These are phyloP conservation scores for Entophlyctis helioformis DNA, from an alignment of 192 early-diverging fungal genomes.

Conservation along the genomic window DNA sequence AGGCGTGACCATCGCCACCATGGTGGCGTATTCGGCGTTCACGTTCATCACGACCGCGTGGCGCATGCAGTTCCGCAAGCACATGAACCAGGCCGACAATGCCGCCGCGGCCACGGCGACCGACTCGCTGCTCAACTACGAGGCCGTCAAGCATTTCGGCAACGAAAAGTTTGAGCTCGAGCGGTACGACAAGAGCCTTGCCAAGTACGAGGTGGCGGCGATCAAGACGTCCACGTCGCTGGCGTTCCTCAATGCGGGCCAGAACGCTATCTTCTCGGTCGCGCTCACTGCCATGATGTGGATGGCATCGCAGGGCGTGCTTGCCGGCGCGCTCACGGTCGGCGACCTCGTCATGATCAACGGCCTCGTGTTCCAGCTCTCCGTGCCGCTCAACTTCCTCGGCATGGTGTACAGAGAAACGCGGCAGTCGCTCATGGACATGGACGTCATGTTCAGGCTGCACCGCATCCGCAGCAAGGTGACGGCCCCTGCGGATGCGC, in stretches of 20 bases:
- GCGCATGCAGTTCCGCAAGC: slow-evolving; percentile 59
- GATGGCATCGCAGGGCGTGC: slow-evolving; percentile 82
- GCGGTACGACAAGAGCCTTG: slow-evolving; percentile 77
- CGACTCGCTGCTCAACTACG: slow-evolving; percentile 94
- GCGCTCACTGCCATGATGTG: slow-evolving; percentile 93
- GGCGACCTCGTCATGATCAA: slow-evolving; percentile 99
- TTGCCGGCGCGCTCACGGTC: slow-evolving; percentile 68
- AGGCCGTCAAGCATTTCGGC: slow-evolving; percentile 94
- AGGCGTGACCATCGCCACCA: slow-evolving; percentile 68
- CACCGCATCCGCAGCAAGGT: slow-evolving; percentile 44
- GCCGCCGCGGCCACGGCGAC: slow-evolving; percentile 85
- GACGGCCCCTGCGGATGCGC: slow-evolving; percentile 13
- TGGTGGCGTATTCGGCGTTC: slow-evolving; percentile 40
- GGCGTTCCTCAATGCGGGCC: slow-evolving; percentile 87
- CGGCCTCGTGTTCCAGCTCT: slow-evolving; percentile 94
- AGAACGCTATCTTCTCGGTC: slow-evolving; percentile 88
- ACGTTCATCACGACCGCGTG: slow-evolving; percentile 72
- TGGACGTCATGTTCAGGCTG: slow-evolving; percentile 93
- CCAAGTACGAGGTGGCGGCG: slow-evolving; percentile 89
- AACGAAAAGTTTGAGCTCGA: slow-evolving; percentile 86
- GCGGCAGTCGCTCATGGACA: slow-evolving; percentile 87
- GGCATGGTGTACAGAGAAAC: slow-evolving; percentile 96
- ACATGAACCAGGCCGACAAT: slow-evolving; percentile 96
- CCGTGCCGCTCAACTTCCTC: slow-evolving; percentile 93
- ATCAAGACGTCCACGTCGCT: slow-evolving; percentile 81